Base-by-base conservation (phyloP, 1,139 yeast species). In the Wickerhamiella infanticola region DNA sequence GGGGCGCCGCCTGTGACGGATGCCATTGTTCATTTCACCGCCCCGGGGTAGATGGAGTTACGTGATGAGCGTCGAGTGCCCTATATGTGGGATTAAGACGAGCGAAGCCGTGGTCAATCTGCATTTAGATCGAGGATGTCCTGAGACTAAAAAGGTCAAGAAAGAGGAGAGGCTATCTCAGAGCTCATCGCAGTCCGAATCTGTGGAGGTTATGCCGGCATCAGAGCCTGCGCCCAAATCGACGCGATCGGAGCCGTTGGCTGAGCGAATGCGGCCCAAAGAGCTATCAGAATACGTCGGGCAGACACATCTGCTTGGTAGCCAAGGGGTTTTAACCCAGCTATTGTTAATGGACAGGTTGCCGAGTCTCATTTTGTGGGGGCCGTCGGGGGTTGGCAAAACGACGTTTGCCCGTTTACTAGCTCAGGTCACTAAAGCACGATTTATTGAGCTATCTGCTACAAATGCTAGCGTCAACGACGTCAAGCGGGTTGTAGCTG, bases 331-430 rank as follows among this genome's bases (percentile, higher is more conserved):
- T 0, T 63, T 93, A 13, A 68, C 83, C 40, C 78, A 80, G 42
- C 79, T 84, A 47, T 74, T 90, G 1, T 70, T 71, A 36, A 62
- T 73, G 64, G 52, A 74, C 77, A 47, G 53, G 7, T 56, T 66
- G 2, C 97, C 97, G 0, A 86, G 96, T 0, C 74, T 90, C 67
- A 77, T 90, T 5, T 66, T 90, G 11, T 90, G 97, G 97, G 99
- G 99, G 0, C 83, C 83, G 1, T 94, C 96, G 0, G 97, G 97
- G 0, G 90, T 65, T 1, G 99, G 99, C 0, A 90, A 90, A 59
- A 90, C 99, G 0, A 79, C 97, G 0, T 59, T 77, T 41, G 80
- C 81, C 1, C 59, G 82, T 45, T 77, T 81, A 25, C 69, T 82
- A 6, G 81, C 78, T 1, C 63, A 66, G 35, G 63, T 70, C 1